Base-by-base conservation (phyloP, 495 filamentous ascomycete genomes). In the Hypoxylon intermedium region DNA sequence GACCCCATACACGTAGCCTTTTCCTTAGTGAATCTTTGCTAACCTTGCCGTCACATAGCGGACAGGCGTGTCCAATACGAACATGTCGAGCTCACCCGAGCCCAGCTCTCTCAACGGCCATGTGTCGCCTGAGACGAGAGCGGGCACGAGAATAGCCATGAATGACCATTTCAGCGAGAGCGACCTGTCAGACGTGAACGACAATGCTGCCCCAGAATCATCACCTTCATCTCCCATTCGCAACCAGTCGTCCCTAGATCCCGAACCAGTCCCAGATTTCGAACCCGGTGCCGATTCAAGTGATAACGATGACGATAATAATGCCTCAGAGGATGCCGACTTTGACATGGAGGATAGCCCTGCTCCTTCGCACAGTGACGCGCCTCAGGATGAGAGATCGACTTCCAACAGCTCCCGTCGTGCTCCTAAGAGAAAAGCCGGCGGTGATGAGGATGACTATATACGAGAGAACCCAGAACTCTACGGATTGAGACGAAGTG, bases 401-500 rank as follows among this genome's bases (percentile, higher is more conserved):
- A 82, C 84, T 65, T 92, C 91, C 28, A 76, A 83, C 54, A 83
- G 86, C 55, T 84, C 85, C 26, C 77, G 77, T 34, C 83, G 83
- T 63, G 82, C 83, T 34, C 71, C 82, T 19, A 97, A 97, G 80
- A 86, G 91, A 64, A 96, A 93, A 77, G 82, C 83, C 19, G 79
- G 80, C 33, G 76, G 77, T 19, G 82, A 87, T 16, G 88, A 89
- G 38, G 90, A 95, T 23, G 88, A 93, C 18, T 90, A 85, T 64
- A 97, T 97, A 62, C 80, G 85, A 60, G 87, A 91, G 68, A 92
- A 98, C 70, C 94, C 94, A n/a, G 94, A 97, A 70, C 78, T 98
- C 15, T 98, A 97, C 75, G 94, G 93, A 13, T 79, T 99, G 44
- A 84, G 94, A 58, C 83, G 94, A 69, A 98, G 94, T 77, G 92